Evolutionary conservation across 2,329 filamentous ascomycete species (phyloP).

Genomic region (Trichoderma pleuroti): DNA sequence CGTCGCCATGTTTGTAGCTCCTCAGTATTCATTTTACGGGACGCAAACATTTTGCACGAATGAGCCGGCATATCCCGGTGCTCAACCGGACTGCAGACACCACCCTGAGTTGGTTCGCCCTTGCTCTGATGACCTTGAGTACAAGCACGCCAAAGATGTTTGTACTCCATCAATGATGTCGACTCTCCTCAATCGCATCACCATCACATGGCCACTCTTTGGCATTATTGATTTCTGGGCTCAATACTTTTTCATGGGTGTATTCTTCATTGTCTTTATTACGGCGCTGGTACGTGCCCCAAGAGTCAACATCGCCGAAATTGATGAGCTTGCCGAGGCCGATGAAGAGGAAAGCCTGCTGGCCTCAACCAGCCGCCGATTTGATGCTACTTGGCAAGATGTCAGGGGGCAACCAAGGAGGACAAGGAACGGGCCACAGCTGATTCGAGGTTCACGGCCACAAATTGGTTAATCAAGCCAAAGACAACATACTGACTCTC

Average conservation of each 20-base stretch:
- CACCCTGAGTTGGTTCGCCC: conserved; percentile 69
- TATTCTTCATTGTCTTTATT: conserved; percentile 79
- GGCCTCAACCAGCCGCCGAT: conserved; percentile 74
- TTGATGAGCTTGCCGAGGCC: conserved; percentile 85
- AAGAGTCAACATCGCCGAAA: conserved; percentile 67
- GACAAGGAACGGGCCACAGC: background rate
- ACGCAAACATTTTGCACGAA: conserved; percentile 91
- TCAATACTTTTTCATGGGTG: conserved; percentile 82
- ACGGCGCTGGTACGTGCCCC: conserved; percentile 79
- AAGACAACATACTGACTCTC: background rate
- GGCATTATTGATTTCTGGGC: conserved; percentile 93
- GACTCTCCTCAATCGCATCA: conserved; percentile 88
- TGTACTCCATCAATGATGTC: conserved; percentile 91
- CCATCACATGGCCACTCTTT: conserved; percentile 92
- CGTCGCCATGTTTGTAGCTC: conserved; percentile 88
- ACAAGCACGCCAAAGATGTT: conserved; percentile 68
- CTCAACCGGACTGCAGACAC: conserved; percentile 71
- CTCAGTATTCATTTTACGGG: conserved; percentile 91
- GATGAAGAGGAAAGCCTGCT: conserved; percentile 92
- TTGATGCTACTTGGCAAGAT: conserved; percentile 86
- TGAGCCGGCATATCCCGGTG: conserved; percentile 56
- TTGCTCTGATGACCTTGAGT: conserved; percentile 74
- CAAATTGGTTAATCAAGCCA: background rate
- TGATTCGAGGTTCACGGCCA: background rate
- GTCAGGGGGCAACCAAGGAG: conserved; percentile 56